A percentile compares a stretch with the other conserved stretches of the same genome.
phyloP scores from a whole-genome alignment of 352 stramenopile species.

The Phytopythium delawarense region DNA sequence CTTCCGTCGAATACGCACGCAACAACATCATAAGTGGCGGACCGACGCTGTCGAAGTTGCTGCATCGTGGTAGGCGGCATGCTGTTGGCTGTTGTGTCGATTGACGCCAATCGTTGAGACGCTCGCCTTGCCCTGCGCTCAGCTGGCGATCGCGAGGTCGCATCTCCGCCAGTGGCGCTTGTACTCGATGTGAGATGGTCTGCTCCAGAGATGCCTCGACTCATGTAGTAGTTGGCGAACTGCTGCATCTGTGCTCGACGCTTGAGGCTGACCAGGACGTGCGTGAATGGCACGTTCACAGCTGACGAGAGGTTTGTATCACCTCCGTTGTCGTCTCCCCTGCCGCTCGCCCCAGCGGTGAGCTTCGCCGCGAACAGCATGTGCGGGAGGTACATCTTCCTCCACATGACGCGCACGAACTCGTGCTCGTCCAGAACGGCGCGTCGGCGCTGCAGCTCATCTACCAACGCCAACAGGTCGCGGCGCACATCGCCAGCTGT shows the following conservation, averaged over 20 bases:
- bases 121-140: neutral
- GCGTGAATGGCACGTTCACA: slow-evolving; percentile 55
- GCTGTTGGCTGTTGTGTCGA: neutral
- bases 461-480: slow-evolving; percentile 49
- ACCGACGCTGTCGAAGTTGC: slow-evolving; percentile 15
- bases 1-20: slow-evolving; percentile 30
- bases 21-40: slow-evolving; percentile 25
- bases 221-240: slow-evolving; percentile 66
- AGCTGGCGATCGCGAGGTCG: neutral
- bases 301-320: neutral
- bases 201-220: slow-evolving; percentile 56
- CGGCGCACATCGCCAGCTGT: slow-evolving; percentile 50
- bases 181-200: slow-evolving; percentile 25
- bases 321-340: neutral
- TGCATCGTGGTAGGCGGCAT: neutral
- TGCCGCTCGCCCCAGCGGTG: neutral
- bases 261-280: slow-evolving; percentile 74
- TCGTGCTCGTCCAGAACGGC: slow-evolving; percentile 49
- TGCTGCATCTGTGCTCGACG: slow-evolving; percentile 56
- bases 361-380: slow-evolving; percentile 27
- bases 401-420: slow-evolving; percentile 62
- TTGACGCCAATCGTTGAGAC: neutral
- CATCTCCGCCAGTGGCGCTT: neutral
- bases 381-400: slow-evolving; percentile 59
- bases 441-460: slow-evolving; percentile 39